phyloP scores from a whole-genome alignment of 2,329 filamentous ascomycete genomes.

The Sarocladium oryzae region DNA sequence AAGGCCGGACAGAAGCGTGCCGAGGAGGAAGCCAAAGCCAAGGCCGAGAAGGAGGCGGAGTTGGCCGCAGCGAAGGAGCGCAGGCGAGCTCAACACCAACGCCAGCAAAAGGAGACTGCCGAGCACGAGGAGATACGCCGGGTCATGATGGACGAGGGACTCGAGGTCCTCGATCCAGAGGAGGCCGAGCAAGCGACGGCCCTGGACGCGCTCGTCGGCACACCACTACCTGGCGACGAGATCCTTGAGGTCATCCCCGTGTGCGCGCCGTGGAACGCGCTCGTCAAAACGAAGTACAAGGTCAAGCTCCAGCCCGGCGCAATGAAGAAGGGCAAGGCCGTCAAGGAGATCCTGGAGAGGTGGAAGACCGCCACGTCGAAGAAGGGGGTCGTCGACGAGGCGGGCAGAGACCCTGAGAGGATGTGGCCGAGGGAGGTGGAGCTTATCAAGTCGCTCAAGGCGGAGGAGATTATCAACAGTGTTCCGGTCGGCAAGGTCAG shows the following conservation, averaged over 20 bases:
- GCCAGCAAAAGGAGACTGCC: conserved; percentile 67
- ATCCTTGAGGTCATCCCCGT: conserved; percentile 61
- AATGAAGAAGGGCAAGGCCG: conserved; percentile 89
- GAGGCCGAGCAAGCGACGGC: conserved; percentile 46
- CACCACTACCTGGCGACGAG: conserved; percentile 74
- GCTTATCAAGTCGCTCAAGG: conserved; percentile 71
- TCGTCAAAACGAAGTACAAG: conserved; percentile 79
- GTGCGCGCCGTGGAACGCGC: conserved; percentile 58
- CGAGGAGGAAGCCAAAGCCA: conserved; percentile 61
- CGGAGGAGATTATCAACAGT: conserved; percentile 73
- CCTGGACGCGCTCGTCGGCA: conserved; percentile 70
- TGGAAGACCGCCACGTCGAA: conserved; percentile 63
- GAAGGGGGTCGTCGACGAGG: conserved; percentile 56
- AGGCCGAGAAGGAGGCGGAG: conserved; percentile 62
- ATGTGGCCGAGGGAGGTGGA: conserved; percentile 87
- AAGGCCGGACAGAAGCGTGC: conserved; percentile 59
- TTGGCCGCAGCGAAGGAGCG: conserved; percentile 65
- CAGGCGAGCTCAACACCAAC: conserved; percentile 71
- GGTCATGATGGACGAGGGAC: conserved; percentile 51
- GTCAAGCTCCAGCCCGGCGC: conserved; percentile 87
- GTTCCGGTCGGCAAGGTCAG: conserved; percentile 76
- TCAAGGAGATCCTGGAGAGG: conserved; percentile 78
- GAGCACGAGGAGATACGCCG: conserved; percentile 67
- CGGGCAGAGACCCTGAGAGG: conserved; percentile 57
- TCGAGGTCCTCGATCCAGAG: conserved; percentile 54